A percentile compares a stretch with the other conserved stretches of the same genome.
Conservation (phyloP, 306 rosid genomes). For the Cicer judaicum region DNA sequence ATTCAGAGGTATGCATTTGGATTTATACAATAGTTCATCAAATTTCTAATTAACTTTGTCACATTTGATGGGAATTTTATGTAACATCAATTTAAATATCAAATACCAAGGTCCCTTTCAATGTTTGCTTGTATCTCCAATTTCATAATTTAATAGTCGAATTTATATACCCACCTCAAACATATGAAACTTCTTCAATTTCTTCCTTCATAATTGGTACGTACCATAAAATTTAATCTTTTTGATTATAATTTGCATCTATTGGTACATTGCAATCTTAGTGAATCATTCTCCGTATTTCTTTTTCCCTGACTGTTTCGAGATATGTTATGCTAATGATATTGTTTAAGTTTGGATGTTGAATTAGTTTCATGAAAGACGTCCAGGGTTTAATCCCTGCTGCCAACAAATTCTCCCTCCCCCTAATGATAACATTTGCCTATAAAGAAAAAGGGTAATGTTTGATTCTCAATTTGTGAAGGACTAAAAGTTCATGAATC, state of each 20-base stretch:
- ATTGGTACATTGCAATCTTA: not conserved
- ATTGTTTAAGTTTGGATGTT: no score
- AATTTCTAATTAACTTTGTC: constrained; percentile 15
- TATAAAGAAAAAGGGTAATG: no score
- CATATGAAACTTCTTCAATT: not conserved
- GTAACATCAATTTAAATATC: not conserved
- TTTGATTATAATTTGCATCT: not conserved
- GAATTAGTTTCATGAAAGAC: no score
- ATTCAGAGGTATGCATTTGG: constrained; percentile 79
- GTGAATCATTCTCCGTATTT: not conserved
- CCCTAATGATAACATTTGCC: no score
- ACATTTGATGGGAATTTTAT: constrained; percentile 25
- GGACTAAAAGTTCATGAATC: not conserved
- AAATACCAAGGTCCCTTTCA: not conserved
- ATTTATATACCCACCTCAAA: not conserved
- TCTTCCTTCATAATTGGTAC: not conserved
- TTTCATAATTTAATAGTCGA: no score
- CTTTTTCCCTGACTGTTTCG: not conserved
- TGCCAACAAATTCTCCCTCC: no score
- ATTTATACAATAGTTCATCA: constrained; percentile 6
- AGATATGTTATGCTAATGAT: not conserved
- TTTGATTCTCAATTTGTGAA: no score
- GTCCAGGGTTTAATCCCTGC: no score
- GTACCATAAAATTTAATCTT: not conserved
- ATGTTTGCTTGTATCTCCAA: not conserved